Conservation (phyloP, 352 stramenopile species). For the Phytophthora aleatoria region DNA sequence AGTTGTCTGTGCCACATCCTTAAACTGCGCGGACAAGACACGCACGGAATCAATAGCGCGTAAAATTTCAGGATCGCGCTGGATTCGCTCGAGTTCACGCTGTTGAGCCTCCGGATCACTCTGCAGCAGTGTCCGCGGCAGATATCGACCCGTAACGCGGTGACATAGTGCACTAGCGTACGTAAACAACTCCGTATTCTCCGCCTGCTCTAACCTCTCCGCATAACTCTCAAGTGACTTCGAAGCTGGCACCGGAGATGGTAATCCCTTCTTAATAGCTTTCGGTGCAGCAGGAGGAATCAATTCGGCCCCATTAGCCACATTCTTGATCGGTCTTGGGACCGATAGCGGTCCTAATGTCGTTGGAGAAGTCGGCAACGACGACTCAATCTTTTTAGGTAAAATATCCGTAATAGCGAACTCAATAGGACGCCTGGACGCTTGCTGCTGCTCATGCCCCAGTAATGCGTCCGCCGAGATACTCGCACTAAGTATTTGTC, state of each 20-base stretch:
- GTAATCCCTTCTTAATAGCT: constrained; percentile 7
- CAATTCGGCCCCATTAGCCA: neutral
- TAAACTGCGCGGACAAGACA: constrained; percentile 71
- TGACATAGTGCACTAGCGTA: constrained; percentile 74
- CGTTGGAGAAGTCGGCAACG: constrained; percentile 4
- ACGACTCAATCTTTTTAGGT: constrained; percentile 9
- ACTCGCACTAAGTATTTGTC: constrained; percentile 37
- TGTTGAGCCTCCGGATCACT: constrained; percentile 52
- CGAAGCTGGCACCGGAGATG: constrained; percentile 1
- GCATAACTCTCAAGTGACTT: constrained; percentile 38
- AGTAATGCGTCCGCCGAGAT: constrained; percentile 42
- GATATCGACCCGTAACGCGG: constrained; percentile 64
- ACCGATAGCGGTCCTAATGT: constrained; percentile 20
- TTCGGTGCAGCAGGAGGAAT: constrained; percentile 15
- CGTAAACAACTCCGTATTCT: constrained; percentile 72
- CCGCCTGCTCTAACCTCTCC: constrained; percentile 40
- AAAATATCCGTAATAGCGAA: constrained; percentile 47
- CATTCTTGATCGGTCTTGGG: constrained; percentile 12
- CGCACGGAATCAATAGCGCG: constrained; percentile 54
- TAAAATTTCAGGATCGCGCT: constrained; percentile 63
- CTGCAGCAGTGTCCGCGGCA: constrained; percentile 51
- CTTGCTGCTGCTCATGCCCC: constrained; percentile 4
- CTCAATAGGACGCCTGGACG: constrained; percentile 7
- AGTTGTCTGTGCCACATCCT: constrained; percentile 58
- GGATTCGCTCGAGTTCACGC: constrained; percentile 59